A percentile compares a stretch with the other conserved stretches of the same genome.
Conservation (phyloP, 176 grass and related monocot species). For the Otatea glauca region DNA sequence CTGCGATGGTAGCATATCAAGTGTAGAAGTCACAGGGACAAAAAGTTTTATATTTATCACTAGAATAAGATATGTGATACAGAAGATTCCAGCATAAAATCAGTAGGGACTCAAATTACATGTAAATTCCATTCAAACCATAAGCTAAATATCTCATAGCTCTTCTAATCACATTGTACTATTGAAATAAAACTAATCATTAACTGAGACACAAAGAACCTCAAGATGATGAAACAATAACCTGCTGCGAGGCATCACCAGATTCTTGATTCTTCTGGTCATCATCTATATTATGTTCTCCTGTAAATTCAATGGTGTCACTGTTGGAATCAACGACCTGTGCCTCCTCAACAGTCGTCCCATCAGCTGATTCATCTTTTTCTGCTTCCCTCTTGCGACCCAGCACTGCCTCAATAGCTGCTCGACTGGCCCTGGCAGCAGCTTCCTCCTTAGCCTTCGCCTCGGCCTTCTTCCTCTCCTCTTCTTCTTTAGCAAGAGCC, state of each 20-base stretch:
- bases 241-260: conserved; percentile 19
- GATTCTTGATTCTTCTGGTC: conserved; percentile 41
- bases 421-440: conserved; percentile 66
- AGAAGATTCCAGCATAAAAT: conserved; percentile 39
- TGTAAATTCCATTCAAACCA: conserved; percentile 13
- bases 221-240: conserved; percentile 37
- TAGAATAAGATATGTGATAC: conserved; percentile 6
- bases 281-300: conserved; percentile 29
- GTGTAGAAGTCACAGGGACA: neutral
- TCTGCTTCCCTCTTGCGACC: conserved; percentile 60
- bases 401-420: conserved; percentile 72
- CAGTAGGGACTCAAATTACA: conserved; percentile 7
- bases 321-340: conserved; percentile 41
- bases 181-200: conserved; percentile 39
- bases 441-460: conserved; percentile 75
- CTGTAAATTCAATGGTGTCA: conserved; percentile 12
- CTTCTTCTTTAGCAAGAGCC: conserved; percentile 77
- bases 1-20: neutral
- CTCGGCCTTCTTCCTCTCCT: conserved; percentile 83
- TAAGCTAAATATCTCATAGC: conserved; percentile 8
- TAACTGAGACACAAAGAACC: conserved; percentile 24
- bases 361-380: conserved; percentile 44
- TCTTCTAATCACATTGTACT: conserved; percentile 38
- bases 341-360: conserved; percentile 46
- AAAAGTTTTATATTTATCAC: conserved; percentile 18